Percentiles rank a stretch among this genome's conserved stretches.
These are phyloP conservation scores for Kurtzmaniella quercitrusa DNA, from an alignment of 1,139 yeast species.

Conservation along the genomic window DNA sequence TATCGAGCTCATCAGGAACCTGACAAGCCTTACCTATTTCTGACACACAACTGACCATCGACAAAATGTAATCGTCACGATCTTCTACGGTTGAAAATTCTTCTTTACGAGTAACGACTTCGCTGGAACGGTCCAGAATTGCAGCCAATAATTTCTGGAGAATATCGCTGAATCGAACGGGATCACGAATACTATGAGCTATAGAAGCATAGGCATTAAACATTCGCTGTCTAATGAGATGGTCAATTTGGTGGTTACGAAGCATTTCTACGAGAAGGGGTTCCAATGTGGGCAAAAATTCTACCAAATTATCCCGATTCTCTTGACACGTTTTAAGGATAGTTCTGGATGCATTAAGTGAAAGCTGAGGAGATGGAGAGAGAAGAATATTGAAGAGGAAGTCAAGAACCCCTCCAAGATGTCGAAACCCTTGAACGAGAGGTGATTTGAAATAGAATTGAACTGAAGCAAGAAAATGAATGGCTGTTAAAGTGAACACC, in stretches of 20 bases:
- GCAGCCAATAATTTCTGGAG: conserved; percentile 18
- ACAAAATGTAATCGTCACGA: conserved; percentile 40
- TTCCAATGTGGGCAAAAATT: conserved; percentile 51
- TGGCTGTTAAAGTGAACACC: conserved; percentile 27
- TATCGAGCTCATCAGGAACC: conserved; percentile 53
- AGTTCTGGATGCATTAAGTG: conserved; percentile 51
- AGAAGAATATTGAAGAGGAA: conserved; percentile 36
- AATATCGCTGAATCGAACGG: conserved; percentile 25
- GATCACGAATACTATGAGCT: conserved; percentile 47
- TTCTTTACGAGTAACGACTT: neutral
- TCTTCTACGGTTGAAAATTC: conserved; percentile 9
- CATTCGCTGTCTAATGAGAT: conserved; percentile 56
- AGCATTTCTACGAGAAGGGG: conserved; percentile 50
- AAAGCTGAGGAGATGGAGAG: conserved; percentile 12
- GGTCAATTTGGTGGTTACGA: conserved; percentile 38
- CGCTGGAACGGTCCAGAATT: conserved; percentile 13
- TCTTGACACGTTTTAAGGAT: conserved; percentile 59
- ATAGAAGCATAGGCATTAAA: conserved; percentile 60
- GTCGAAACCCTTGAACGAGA: conserved; percentile 26
- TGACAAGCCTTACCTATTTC: conserved; percentile 68
- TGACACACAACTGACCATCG: conserved; percentile 57
- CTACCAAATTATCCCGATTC: conserved; percentile 45
- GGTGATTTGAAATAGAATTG: conserved; percentile 47
- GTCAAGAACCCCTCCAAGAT: conserved; percentile 47
- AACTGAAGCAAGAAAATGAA: conserved; percentile 50